Evolutionary conservation across 768 basidiomycete genomes (phyloP), one percentile per base, ranked within the genome.

Genomic region (Neoboletus magnificus): DNA sequence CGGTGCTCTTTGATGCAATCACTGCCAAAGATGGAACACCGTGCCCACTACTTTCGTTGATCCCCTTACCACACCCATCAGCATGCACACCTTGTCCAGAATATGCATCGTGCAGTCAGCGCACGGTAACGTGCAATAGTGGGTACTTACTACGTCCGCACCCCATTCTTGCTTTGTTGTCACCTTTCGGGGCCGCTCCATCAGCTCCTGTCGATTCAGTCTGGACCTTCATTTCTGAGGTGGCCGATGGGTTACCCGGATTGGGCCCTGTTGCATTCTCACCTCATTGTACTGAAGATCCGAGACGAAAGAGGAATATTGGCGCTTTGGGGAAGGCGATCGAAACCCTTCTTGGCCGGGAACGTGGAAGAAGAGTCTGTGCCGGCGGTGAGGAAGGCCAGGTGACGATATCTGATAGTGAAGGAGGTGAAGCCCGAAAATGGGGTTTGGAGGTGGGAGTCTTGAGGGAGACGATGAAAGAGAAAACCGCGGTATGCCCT

Each of bases 261-360:
- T 71, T 91, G 23, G 89, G 90, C n/a, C 82, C 87, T 56, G 78
- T 93, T 39, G 89, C 84, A 22, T 76, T 93, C 49, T 83, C 90
- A 25, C 87, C 88, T 39, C 77, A 81, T 44, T 93, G 91, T 66
- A 74, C 84, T 47, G 86, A 87, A 73, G 90, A 93, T 72, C 88
- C 88, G 51, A 82, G 76, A 65, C 77, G 91, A 66, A 90, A 85
- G 72, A 73, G 77, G 51, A 78, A 86, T 61, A 89, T 93, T 44
- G 89, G 89, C 35, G 79, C 74, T 22, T 73, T 94, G 52, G 92
- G 89, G 1, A 89, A 84, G 63, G 81, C 81, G 11, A 80, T 93
- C 48, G 88, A 91, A 69, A 73, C 76, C 29, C 69, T 80, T 45
- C 77, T 90, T 54, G 82, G 82, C 12, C 77, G 80, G 63, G 83